phyloP scores from a whole-genome alignment of 2,329 filamentous ascomycete genomes.

The Venturia asperata region DNA sequence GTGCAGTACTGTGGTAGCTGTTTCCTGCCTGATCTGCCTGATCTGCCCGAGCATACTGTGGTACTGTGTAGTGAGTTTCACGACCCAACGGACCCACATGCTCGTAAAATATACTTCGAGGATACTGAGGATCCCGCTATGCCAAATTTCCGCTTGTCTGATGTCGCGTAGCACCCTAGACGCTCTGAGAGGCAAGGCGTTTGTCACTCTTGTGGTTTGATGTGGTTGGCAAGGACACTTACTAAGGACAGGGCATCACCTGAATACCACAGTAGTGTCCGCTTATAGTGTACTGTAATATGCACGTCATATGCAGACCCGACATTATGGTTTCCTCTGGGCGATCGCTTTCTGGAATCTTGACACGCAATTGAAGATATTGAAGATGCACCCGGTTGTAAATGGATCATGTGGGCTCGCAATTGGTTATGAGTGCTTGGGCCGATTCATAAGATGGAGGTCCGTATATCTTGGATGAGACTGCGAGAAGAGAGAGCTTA shows the following conservation, averaged over 20 bases:
- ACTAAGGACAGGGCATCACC: neutral
- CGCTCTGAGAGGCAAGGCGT: neutral
- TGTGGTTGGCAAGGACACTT: neutral
- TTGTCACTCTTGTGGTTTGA: slow-evolving; percentile 10
- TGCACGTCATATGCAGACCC: neutral
- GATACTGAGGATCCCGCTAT: neutral
- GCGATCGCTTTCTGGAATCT: neutral
- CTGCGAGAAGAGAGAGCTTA: neutral
- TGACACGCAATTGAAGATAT: neutral
- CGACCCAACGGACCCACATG: neutral
- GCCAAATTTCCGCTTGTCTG: neutral
- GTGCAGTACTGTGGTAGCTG: too few species aligned
- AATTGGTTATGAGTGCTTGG: neutral
- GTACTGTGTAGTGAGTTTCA: slow-evolving; percentile 3
- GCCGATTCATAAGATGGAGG: neutral
- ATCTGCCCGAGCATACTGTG: too few species aligned
- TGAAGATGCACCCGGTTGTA: neutral
- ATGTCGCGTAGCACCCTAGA: neutral
- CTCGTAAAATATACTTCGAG: neutral
- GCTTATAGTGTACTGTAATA: neutral
- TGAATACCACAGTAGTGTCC: neutral
- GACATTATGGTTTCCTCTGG: neutral
- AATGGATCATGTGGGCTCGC: neutral
- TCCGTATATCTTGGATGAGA: neutral
- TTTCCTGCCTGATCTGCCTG: neutral